Evolutionary conservation across 2,329 filamentous ascomycete species (phyloP).

Genomic region (Fusarium beomiforme): DNA sequence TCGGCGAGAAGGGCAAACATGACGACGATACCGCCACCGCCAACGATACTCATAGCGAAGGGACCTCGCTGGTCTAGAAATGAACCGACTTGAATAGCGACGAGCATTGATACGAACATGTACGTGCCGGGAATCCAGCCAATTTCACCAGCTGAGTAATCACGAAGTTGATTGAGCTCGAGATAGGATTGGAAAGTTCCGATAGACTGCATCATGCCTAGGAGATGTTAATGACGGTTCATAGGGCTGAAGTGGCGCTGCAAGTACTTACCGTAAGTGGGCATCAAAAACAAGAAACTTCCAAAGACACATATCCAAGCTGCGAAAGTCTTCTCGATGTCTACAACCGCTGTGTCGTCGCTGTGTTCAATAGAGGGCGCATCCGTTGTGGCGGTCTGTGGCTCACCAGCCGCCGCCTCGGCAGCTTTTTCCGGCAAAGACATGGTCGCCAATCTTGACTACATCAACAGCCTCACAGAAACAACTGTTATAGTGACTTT

Average conservation of each 20-base stretch:
- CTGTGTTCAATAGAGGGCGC: neutral
- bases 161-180: constrained; percentile 3
- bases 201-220: constrained; percentile 19
- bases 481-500: fast-evolving
- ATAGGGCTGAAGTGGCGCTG: too few relatives aligned
- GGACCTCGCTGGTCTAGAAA: constrained; percentile 8
- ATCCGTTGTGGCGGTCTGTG: neutral
- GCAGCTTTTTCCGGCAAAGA: neutral
- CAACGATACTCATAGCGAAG: neutral
- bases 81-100: constrained; percentile 1
- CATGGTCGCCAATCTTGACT: neutral
- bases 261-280: neutral
- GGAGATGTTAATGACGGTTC: neutral
- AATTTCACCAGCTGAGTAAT: constrained; percentile 11
- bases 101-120: constrained; percentile 6
- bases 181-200: constrained; percentile 16
- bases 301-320: constrained; percentile 13
- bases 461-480: too few relatives aligned
- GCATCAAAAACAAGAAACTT: constrained; percentile 9
- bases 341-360: neutral
- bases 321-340: constrained; percentile 5
- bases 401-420: neutral
- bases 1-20: constrained; percentile 8
- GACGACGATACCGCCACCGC: neutral
- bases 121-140: constrained; percentile 12